A percentile compares a stretch with the other conserved stretches of the same genome.
Conservation (phyloP, 768 basidiomycete species). For the Pleurotus cornucopiae region DNA sequence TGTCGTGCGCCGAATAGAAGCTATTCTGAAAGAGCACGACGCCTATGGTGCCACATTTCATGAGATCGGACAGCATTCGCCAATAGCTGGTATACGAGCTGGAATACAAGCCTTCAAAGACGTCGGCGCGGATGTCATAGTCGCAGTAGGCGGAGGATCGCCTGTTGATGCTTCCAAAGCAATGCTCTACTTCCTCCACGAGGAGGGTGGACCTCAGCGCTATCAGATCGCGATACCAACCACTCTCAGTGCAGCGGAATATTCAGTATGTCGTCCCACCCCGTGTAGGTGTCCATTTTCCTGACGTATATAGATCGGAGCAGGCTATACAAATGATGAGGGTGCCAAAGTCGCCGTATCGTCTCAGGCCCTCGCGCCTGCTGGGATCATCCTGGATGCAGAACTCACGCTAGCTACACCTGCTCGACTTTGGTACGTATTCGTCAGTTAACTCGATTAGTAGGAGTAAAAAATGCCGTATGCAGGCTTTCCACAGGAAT, state of each 20-base stretch:
- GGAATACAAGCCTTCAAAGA: constrained; percentile 54
- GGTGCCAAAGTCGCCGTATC: constrained; percentile 60
- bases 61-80: constrained; percentile 71
- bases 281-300: background rate
- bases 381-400: constrained; percentile 75
- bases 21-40: constrained; percentile 47
- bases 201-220: constrained; percentile 51
- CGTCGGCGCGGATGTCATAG: constrained; percentile 59
- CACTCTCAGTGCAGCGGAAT: constrained; percentile 77
- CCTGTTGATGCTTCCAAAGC: constrained; percentile 78
- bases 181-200: constrained; percentile 58
- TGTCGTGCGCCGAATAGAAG: constrained; percentile 51
- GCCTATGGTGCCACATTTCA: constrained; percentile 69
- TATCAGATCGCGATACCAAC: constrained; percentile 80
- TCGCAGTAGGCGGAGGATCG: constrained; percentile 77
- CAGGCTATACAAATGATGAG: constrained; percentile 67
- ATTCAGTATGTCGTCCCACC: constrained; percentile 40
- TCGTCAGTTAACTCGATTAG: constrained; percentile 5
- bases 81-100: constrained; percentile 58
- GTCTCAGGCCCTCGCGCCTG: constrained; percentile 57
- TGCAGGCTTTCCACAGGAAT: constrained; percentile 75
- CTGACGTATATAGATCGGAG: constrained; percentile 42
- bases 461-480: constrained; percentile 1
- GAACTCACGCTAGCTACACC: constrained; percentile 72
- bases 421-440: constrained; percentile 61